Base-by-base conservation (phyloP, 768 basidiomycete genomes). In the Mycena polygramma region DNA sequence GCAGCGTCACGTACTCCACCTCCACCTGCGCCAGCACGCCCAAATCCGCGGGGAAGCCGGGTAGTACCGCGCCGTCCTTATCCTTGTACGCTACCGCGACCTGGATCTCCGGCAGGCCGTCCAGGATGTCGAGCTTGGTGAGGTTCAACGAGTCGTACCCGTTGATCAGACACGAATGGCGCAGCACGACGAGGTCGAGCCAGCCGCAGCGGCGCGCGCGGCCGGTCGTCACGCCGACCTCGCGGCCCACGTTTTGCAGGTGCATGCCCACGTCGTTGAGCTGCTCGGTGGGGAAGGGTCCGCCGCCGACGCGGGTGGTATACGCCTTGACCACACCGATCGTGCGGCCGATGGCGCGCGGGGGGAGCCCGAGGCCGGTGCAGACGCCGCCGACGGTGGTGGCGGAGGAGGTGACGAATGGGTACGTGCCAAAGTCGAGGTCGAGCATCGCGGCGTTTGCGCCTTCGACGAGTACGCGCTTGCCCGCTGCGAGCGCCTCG, bases 391-490 rank as follows among this genome's bases (percentile, higher is more conserved):
- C 98, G 67, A 99, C 93, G 39, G 91, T 86, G 11, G 98, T 99
- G 11, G 94, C 91, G 0, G 95, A 97, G 13, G 96, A 97, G 0
- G 98, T 99, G 71, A 99, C 98, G 80, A 87, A 99, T 2, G 98
- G 98, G 81, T 99, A 99, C 7, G 98, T 99, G 35, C 98, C 98
- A 77, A 94, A 96, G 81, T 99, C 98, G 73, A 99, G 85, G 78
- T 99, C 98, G 67, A 99, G 92, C 98, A 99, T 98, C 69, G 99
- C 85, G 2, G 98, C 98, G 78, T 99, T 99, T 63, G 98, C 98
- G 35, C 98, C 98, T 79, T 99, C 98, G 67, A 99, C 94, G 39
- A 99, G 90, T 53, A 99, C 84, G 48, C 83, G 88, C 83, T 97
- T 98, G 59, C 90, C 89, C 15, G 88, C 80, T 4, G 87, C 82